These are phyloP conservation scores for Hypomyces rosellus DNA, from an alignment of 2,329 filamentous ascomycete species.

Conservation along the genomic window DNA sequence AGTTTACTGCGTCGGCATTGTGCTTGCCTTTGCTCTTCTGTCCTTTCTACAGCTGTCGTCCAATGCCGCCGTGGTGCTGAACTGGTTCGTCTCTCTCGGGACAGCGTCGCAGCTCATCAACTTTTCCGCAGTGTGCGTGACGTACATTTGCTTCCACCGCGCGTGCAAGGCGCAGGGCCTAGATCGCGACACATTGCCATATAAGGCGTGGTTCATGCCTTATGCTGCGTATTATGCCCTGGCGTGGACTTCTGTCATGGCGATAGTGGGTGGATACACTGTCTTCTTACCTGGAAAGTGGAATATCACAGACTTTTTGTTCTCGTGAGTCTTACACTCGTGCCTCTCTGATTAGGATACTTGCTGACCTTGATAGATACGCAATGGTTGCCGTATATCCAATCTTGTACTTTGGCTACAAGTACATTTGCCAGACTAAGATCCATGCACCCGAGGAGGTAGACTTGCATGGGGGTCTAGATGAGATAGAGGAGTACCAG, in stretches of 20 bases:
- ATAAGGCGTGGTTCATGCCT: conserved; percentile 63
- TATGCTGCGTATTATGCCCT: conserved; percentile 65
- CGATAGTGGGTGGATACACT: conserved; percentile 67
- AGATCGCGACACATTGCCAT: conserved; percentile 60
- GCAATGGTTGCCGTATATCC: conserved; percentile 69
- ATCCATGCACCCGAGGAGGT: conserved; percentile 51
- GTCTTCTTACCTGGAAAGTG: conserved; percentile 63
- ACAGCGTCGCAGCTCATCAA: conserved; percentile 72
- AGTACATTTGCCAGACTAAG: conserved; percentile 58
- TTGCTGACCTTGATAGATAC: conserved; percentile 39
- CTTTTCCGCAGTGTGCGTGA: conserved; percentile 61
- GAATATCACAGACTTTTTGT: conserved; percentile 65
- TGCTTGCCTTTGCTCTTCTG: conserved; percentile 62
- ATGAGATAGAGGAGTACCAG: conserved; percentile 63
- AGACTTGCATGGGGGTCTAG: conserved; percentile 56
- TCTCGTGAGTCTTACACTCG: conserved; percentile 45
- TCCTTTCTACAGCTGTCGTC: conserved; percentile 68
- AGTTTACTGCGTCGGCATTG: conserved; percentile 62
- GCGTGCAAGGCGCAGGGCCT: conserved; percentile 65
- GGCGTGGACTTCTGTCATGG: conserved; percentile 60
- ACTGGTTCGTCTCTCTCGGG: conserved; percentile 63
- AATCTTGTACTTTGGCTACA: conserved; percentile 64
- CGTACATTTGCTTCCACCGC: conserved; percentile 66
- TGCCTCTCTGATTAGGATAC: background rate
- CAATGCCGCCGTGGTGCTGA: conserved; percentile 58